Conservation (phyloP, 164 flowering plant genomes). For the Euptelea pleiosperma region DNA sequence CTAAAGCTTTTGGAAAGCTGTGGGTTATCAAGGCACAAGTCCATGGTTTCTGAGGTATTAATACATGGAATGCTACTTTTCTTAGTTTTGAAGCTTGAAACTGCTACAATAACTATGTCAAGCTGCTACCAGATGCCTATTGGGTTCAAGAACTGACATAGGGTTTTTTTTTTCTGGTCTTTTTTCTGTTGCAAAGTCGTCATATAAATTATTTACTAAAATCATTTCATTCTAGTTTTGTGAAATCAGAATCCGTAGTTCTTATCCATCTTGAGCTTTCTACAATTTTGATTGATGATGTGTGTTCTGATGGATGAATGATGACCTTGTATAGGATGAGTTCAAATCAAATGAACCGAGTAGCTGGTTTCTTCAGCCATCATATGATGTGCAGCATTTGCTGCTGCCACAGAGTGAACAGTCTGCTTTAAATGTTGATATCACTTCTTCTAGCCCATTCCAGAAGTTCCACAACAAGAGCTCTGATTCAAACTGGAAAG, state of each 20-base stretch:
- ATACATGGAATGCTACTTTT: neutral
- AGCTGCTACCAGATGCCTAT: too few relatives aligned
- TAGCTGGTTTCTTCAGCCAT: conserved; percentile 65
- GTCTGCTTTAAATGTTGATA: conserved; percentile 14
- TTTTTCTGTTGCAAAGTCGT: too few relatives aligned
- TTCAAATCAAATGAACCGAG: conserved; percentile 24
- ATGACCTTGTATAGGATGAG: conserved; percentile 33
- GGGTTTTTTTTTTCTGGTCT: too few relatives aligned
- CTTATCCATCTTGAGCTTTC: conserved; percentile 1
- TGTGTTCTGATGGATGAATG: conserved; percentile 1
- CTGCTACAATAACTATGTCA: neutral
- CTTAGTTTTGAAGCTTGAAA: neutral
- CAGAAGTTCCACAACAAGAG: conserved; percentile 5
- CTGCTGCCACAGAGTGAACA: conserved; percentile 29
- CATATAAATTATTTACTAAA: too few relatives aligned
- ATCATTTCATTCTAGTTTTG: too few relatives aligned
- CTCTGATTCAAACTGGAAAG: conserved; percentile 46
- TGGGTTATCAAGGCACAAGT: conserved; percentile 66
- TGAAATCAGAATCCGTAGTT: neutral
- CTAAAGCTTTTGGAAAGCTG: conserved; percentile 58
- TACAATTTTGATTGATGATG: conserved; percentile 3
- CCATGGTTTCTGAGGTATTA: conserved; percentile 45
- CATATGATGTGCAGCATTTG: conserved; percentile 57
- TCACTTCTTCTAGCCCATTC: conserved; percentile 11
- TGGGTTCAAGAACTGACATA: too few relatives aligned